Conservation (phyloP, 2,329 filamentous ascomycete genomes). For the Lecanicillium sp. region DNA sequence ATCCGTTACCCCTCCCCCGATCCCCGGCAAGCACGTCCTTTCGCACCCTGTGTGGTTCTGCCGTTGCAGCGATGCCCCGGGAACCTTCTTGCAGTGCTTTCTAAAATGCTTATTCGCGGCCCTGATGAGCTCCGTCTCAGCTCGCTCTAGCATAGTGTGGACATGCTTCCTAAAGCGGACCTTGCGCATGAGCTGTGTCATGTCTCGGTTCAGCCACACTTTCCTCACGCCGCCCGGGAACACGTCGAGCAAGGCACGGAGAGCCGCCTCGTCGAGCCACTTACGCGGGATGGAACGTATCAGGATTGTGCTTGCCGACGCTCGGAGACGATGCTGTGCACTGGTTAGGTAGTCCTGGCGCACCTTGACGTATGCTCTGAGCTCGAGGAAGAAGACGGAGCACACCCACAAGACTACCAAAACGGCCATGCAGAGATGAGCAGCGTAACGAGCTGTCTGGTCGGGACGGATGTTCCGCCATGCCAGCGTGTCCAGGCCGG, state of each 20-base stretch:
- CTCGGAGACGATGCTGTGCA: slow-evolving; percentile 84
- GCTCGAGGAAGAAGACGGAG: slow-evolving; percentile 76
- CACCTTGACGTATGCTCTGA: slow-evolving; percentile 82
- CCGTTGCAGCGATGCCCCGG: slow-evolving; percentile 48
- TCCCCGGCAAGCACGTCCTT: no score
- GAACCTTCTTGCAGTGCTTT: slow-evolving; percentile 56
- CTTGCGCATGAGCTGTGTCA: slow-evolving; percentile 75
- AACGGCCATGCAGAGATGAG: slow-evolving; percentile 73
- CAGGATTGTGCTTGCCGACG: slow-evolving; percentile 93
- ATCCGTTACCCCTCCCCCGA: no score
- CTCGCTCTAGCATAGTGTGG: slow-evolving; percentile 64
- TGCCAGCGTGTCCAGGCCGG: slow-evolving; percentile 71
- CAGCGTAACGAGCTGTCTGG: slow-evolving; percentile 67
- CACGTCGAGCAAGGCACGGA: slow-evolving; percentile 83
- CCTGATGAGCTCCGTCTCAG: slow-evolving; percentile 78
- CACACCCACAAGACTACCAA: slow-evolving; percentile 76
- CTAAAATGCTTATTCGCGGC: slow-evolving; percentile 71
- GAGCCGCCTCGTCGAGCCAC: slow-evolving; percentile 78
- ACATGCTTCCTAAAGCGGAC: slow-evolving; percentile 66
- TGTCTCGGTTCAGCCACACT: slow-evolving; percentile 92
- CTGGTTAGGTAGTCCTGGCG: slow-evolving; percentile 92
- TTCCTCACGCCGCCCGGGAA: slow-evolving; percentile 93
- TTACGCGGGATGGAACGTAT: slow-evolving; percentile 85
- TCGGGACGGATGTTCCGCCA: slow-evolving; percentile 74
- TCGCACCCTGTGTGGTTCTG: no score